A percentile compares a stretch with the other conserved stretches of the same genome.
Conservation (phyloP, 1,284 basidiomycete genomes). For the Leccinum subatratum region DNA sequence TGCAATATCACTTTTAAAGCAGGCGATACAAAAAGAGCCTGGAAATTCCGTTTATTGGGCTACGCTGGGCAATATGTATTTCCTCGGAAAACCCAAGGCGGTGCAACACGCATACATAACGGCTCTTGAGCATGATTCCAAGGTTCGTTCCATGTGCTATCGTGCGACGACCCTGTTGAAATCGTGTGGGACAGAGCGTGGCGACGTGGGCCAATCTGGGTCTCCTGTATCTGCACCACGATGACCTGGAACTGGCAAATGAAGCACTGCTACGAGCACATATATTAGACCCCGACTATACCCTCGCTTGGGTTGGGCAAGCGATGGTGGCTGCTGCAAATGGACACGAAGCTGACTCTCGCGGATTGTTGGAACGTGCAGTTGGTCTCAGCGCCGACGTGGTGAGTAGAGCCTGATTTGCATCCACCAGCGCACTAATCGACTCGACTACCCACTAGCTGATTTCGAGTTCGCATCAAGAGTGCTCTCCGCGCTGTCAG, state of each 20-base stretch:
- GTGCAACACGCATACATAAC: conserved; percentile 93
- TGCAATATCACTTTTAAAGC: conserved; percentile 62
- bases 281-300: conserved; percentile 86
- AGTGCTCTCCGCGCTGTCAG: conserved; percentile 49
- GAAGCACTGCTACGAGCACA: conserved; percentile 87
- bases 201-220: conserved; percentile 87
- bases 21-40: conserved; percentile 75
- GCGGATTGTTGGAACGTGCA: conserved; percentile 79
- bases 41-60: conserved; percentile 79
- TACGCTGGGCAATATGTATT: conserved; percentile 71
- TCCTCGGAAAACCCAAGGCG: conserved; percentile 60
- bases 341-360: conserved; percentile 61
- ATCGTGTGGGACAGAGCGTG: conserved; percentile 52
- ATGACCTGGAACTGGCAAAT: conserved; percentile 80
- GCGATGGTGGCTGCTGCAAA: conserved; percentile 74
- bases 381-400: conserved; percentile 66
- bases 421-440: conserved; percentile 6
- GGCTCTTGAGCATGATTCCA: conserved; percentile 79
- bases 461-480: conserved; percentile 77
- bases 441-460: conserved; percentile 62
- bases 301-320: conserved; percentile 91
- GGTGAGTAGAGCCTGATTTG: conserved; percentile 43
- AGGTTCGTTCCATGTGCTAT: conserved; percentile 43
- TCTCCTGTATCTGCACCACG: conserved; percentile 80
- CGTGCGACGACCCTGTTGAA: conserved; percentile 8